These are phyloP conservation scores for Apiospora marii DNA, from an alignment of 2,329 filamentous ascomycete species.

Conservation along the genomic window DNA sequence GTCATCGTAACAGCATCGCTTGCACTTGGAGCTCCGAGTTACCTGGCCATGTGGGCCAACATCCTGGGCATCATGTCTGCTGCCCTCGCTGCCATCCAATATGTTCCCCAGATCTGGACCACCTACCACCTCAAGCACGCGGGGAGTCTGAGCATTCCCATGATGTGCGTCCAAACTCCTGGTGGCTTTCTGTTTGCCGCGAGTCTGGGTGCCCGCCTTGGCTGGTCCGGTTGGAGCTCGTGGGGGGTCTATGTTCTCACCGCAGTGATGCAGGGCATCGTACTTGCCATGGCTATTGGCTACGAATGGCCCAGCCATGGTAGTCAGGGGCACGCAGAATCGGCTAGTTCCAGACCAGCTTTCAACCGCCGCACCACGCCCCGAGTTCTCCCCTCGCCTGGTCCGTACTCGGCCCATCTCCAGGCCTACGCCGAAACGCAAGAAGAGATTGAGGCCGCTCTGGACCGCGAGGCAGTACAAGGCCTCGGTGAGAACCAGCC, in stretches of 20 bases:
- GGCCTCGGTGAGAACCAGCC: conserved; percentile 45
- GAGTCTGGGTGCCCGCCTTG: conserved; percentile 82
- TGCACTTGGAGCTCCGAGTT: conserved; percentile 65
- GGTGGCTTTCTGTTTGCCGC: conserved; percentile 89
- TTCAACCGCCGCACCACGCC: conserved; percentile 45
- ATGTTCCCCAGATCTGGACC: conserved; percentile 93
- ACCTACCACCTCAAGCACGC: conserved; percentile 87
- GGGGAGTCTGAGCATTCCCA: conserved; percentile 90
- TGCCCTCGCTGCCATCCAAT: conserved; percentile 84
- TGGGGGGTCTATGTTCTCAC: conserved; percentile 94
- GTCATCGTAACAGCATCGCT: conserved; percentile 75
- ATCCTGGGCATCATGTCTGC: conserved; percentile 82
- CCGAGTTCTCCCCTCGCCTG: conserved; percentile 42
- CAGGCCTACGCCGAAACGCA: conserved; percentile 45
- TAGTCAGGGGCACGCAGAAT: conserved; percentile 28
- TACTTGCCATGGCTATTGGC: conserved; percentile 81
- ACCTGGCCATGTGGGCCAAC: conserved; percentile 83
- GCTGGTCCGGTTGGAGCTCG: conserved; percentile 87
- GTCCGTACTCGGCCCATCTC: conserved; percentile 45
- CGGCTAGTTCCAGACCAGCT: conserved; percentile 37
- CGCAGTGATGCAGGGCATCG: conserved; percentile 80
- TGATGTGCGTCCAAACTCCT: conserved; percentile 98
- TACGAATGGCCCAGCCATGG: conserved; percentile 63
- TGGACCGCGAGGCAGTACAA: conserved; percentile 45
- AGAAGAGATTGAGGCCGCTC: conserved; percentile 44